phyloP scores from a whole-genome alignment of 768 basidiomycete species.

The Russula earlei region DNA sequence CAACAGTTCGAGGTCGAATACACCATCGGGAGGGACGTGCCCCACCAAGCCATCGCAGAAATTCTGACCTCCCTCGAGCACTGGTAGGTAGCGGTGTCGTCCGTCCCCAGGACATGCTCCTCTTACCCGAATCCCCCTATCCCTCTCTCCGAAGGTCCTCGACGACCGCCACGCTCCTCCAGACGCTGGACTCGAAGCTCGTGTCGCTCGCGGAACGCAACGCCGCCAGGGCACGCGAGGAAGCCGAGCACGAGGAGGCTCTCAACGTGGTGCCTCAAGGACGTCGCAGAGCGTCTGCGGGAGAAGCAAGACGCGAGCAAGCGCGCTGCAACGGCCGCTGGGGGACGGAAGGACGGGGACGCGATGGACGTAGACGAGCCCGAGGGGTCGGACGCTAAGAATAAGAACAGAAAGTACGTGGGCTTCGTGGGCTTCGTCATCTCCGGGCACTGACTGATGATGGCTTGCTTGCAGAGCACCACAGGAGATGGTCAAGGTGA shows the following conservation, averaged over 20 bases:
- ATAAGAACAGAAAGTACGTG: slow-evolving; percentile 18
- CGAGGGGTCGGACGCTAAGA: slow-evolving; percentile 6
- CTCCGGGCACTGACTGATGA: neutral
- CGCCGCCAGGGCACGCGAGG: slow-evolving; percentile 32
- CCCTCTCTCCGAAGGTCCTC: slow-evolving; percentile 41
- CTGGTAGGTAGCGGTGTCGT: slow-evolving; percentile 51
- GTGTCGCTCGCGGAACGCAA: slow-evolving; percentile 39
- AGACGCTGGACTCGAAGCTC: slow-evolving; percentile 66
- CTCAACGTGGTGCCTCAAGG: slow-evolving; percentile 48
- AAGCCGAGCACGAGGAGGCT: slow-evolving; percentile 45
- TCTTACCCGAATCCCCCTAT: neutral
- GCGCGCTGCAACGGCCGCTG: slow-evolving; percentile 6
- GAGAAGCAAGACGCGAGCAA: slow-evolving; percentile 25
- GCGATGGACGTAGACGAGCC: slow-evolving; percentile 22
- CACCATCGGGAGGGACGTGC: slow-evolving; percentile 87
- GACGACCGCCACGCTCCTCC: slow-evolving; percentile 61
- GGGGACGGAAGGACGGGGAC: slow-evolving; percentile 15
- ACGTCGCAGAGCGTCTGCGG: slow-evolving; percentile 55
- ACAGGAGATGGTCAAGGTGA: slow-evolving; percentile 17
- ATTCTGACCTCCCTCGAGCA: slow-evolving; percentile 53
- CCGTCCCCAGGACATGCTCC: neutral
- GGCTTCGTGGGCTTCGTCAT: neutral
- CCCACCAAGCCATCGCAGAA: slow-evolving; percentile 54
- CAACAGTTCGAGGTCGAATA: slow-evolving; percentile 87
- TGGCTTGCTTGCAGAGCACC: slow-evolving; percentile 5